phyloP scores from a whole-genome alignment of 1,284 basidiomycete species.

The Cryptococcus neoformans region DNA sequence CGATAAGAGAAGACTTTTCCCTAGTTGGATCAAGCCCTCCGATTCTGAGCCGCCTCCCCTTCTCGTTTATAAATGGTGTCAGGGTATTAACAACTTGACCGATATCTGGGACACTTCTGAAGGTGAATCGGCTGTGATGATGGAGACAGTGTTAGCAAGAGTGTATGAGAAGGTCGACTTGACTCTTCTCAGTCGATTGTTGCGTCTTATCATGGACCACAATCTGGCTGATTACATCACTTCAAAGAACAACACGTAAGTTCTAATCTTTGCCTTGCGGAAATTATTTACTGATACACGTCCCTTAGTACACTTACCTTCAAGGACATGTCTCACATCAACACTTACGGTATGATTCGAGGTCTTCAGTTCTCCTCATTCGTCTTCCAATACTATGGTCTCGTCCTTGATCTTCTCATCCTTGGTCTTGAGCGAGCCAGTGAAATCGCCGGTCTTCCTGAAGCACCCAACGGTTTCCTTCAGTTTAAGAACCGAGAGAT shows the following conservation, averaged over 20 bases:
- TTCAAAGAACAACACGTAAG: conserved; percentile 84
- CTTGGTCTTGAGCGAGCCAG: conserved; percentile 90
- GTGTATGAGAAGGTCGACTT: conserved; percentile 98
- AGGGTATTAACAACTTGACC: conserved; percentile 60
- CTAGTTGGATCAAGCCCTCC: conserved; percentile 95
- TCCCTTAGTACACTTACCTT: conserved; percentile 72
- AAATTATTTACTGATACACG: conserved; percentile 64
- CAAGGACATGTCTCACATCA: conserved; percentile 63
- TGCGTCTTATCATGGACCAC: conserved; percentile 93
- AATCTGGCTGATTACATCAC: conserved; percentile 98
- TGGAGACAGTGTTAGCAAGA: conserved; percentile 94
- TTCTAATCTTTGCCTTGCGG: conserved; percentile 70
- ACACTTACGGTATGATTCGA: conserved; percentile 71
- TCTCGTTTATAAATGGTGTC: conserved; percentile 82
- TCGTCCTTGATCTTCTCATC: conserved; percentile 86
- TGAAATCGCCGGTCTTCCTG: conserved; percentile 94
- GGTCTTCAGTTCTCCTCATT: conserved; percentile 95
- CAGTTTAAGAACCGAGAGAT: conserved; percentile 91
- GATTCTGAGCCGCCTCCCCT: conserved; percentile 95
- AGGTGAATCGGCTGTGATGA: conserved; percentile 93
- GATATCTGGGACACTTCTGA: conserved; percentile 97
- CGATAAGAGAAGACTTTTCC: conserved; percentile 96
- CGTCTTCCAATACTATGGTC: conserved; percentile 95
- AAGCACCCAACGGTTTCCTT: conserved; percentile 93
- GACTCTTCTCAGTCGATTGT: conserved; percentile 85